Conservation (phyloP, 1,139 yeast species). For the Zygosaccharomyces pseudobailii region DNA sequence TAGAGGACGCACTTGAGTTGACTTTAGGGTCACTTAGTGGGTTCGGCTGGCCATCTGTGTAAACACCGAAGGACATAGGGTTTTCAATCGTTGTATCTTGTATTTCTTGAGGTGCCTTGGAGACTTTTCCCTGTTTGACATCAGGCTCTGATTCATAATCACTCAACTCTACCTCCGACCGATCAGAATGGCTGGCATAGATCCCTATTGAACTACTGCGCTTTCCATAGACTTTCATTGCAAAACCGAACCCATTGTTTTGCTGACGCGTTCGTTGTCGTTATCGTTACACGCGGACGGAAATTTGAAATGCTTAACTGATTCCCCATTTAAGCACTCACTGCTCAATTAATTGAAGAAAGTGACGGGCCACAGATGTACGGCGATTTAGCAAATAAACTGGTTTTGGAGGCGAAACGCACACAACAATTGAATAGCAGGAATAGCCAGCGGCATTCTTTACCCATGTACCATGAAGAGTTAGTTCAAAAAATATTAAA, state of each 20-base stretch:
- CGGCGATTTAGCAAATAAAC: slow-evolving; percentile 81
- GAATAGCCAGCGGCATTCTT: slow-evolving; percentile 23
- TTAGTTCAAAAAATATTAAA: slow-evolving; percentile 55
- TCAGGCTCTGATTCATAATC: slow-evolving; percentile 9
- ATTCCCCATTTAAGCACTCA: too few relatives aligned
- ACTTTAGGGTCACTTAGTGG: neutral
- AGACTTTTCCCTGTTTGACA: neutral
- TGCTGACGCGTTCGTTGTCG: neutral
- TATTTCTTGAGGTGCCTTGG: neutral
- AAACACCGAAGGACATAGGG: neutral
- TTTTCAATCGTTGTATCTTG: neutral
- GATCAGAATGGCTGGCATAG: slow-evolving; percentile 2
- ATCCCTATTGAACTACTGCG: slow-evolving; percentile 8
- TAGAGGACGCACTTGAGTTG: slow-evolving; percentile 4
- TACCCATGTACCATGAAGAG: slow-evolving; percentile 74
- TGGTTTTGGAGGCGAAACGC: slow-evolving; percentile 80
- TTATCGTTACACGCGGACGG: neutral
- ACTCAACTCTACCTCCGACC: slow-evolving; percentile 12
- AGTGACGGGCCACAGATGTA: slow-evolving; percentile 50
- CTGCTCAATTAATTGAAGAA: neutral
- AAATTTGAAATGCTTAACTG: neutral
- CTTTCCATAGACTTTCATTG: slow-evolving; percentile 18
- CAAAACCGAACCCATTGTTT: neutral
- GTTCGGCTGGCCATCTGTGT: neutral
- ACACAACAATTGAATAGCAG: slow-evolving; percentile 48